phyloP scores from a whole-genome alignment of 768 basidiomycete genomes.

The Agaricus subrufescens region DNA sequence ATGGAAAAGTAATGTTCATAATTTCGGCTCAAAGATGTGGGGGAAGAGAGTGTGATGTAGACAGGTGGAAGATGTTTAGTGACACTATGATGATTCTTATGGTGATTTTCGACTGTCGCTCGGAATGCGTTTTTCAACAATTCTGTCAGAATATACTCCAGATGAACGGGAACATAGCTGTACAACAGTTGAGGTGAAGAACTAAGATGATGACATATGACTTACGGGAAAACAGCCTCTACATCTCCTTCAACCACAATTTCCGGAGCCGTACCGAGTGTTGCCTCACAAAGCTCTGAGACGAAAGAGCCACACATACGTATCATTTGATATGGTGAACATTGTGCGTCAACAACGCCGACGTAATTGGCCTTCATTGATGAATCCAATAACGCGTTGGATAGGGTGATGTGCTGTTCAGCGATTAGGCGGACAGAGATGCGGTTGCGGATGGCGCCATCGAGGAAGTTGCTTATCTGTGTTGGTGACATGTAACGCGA shows the following conservation, averaged over 20 bases:
- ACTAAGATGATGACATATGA: conserved; percentile 11
- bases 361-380: conserved; percentile 36
- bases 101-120: conserved; percentile 77
- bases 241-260: conserved; percentile 67
- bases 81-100: not conserved
- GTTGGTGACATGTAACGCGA: conserved; percentile 76
- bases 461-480: conserved; percentile 77
- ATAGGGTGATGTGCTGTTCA: conserved; percentile 86
- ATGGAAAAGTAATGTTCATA: conserved; percentile 59
- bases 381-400: conserved; percentile 54
- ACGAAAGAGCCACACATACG: conserved; percentile 82
- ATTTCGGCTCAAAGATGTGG: conserved; percentile 26
- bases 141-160: conserved; percentile 90
- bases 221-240: conserved; percentile 77
- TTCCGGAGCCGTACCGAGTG: conserved; percentile 65
- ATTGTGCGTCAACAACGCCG: conserved; percentile 71
- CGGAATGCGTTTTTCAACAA: conserved; percentile 89
- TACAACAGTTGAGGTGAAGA: conserved; percentile 7
- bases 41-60: conserved; percentile 64
- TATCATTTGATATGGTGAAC: conserved; percentile 72
- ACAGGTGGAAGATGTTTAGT: conserved; percentile 57
- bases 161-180: conserved; percentile 84
- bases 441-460: conserved; percentile 80
- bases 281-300: conserved; percentile 77
- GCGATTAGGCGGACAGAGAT: conserved; percentile 86